Evolutionary conservation across 495 filamentous ascomycete species (phyloP).

Genomic region (Xylaria telfairii): DNA sequence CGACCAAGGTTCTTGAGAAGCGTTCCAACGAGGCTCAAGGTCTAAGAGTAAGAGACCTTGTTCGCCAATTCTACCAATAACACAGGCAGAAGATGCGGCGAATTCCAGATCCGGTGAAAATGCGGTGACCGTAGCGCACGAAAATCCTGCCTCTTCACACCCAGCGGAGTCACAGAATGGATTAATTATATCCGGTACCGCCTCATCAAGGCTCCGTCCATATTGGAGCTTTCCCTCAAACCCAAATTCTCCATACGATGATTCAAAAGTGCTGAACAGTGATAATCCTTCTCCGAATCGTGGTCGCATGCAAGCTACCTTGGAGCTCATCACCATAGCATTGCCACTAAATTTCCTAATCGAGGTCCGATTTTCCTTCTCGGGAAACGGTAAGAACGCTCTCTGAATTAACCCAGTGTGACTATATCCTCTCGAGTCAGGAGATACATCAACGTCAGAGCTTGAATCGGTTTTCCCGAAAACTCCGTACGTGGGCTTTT

Average conservation of each 20-base stretch:
- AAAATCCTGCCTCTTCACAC: neutral
- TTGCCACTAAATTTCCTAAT: neutral
- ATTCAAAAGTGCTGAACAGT: no score
- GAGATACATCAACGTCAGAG: neutral
- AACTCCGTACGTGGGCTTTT: neutral
- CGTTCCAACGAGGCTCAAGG: no score
- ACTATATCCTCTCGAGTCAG: neutral
- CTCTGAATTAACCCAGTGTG: conserved; percentile 2
- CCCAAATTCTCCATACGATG: no score
- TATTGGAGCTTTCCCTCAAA: neutral
- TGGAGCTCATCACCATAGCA: neutral
- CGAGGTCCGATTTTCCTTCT: neutral
- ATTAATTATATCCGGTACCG: no score
- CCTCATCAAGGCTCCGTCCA: neutral
- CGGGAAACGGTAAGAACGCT: neutral
- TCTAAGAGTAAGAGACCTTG: no score
- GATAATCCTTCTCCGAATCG: no score
- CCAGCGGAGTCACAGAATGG: no score
- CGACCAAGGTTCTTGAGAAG: neutral
- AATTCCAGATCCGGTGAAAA: no score
- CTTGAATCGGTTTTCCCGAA: neutral
- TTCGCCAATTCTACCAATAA: neutral
- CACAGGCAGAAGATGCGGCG: no score
- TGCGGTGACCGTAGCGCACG: no score
- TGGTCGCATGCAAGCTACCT: neutral